Base-by-base conservation (phyloP, 2,329 filamentous ascomycete genomes). In the Cercospora citrullina region DNA sequence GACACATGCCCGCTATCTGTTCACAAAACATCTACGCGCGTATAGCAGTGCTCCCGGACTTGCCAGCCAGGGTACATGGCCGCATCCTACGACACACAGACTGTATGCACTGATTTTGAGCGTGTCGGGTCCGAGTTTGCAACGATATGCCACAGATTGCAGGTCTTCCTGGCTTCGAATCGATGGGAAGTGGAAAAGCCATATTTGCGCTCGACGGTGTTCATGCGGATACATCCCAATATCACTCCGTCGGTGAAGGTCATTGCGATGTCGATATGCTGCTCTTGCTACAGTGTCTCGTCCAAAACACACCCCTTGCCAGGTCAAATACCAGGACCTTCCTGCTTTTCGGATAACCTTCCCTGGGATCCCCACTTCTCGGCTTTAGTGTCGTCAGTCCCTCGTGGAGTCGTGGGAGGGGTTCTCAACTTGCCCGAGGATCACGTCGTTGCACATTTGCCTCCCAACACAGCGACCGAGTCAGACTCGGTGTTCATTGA, bases 341-440 rank as follows among this genome's bases (percentile, higher is more conserved):
- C 6, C 21, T 18, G 55, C 28, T 59, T 36, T 14, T 30, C 55
- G 55, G 55, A 36, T 36, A 59, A 59, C 55, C 55, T 59, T 59
- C 55, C 55, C 30, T 36, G 18, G 30, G n/a, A 28, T 18, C 55
- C 55, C 14, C 55, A 36, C 30, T 23, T 21, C 55, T 33, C 55
- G 30, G 30, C 28, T 18, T 33, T 36, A 36, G 30, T 59, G 55
- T 31, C 31, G 31, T 59, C 55, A 55, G 48, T 59, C 55, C 30
- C 30, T 59, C n/a, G 55, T 36, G 12, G 14, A 16, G 48, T 28
- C 48, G 23, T n/a, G 36, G 30, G 55, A 59, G 55, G 55, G 55
- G 55, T 59, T 59, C 55, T 36, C n/a, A 59, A 26, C 30, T 59
- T 59, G 55, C 55, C 55, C 55, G 55, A 59, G 55, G 55, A 59